Evolutionary conservation across 768 basidiomycete species (phyloP), one percentile per base, ranked within the genome.

Genomic region (Lentinula aciculospora): DNA sequence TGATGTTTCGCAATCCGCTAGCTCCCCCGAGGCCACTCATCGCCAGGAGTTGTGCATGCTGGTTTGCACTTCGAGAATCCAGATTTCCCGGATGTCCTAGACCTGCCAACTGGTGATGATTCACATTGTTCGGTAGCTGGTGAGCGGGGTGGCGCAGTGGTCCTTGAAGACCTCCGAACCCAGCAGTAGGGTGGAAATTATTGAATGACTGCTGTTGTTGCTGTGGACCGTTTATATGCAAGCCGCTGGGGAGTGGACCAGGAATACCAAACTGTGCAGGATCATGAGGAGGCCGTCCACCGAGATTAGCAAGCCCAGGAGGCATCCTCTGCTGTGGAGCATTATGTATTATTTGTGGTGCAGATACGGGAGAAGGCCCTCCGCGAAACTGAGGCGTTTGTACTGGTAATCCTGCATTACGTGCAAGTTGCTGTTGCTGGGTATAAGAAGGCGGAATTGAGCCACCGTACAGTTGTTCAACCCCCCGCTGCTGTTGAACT

Each of bases 281-380:
- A 51, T 92, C 90, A 62, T 90, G 89, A 2, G 89, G 89, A 23
- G 89, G 89, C 6, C 90, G 84, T 42, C 82, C 89, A 28, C 90
- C 91, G 19, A 92, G 79, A 64, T 91, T 91, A 12, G 90, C 89
- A 37, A 92, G 74, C 31, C 89, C 90, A 15, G 89, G 89, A 12
- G 90, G 90, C 32, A 92, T 71, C 42, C 88, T 81, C 65, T 87
- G 86, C 57, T 78, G 77, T 39, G 73, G 72, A 13, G 70, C 67
- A 32, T 73, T 73, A 39, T 77, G 72, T 40, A 81, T 66, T 23
- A 78, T 67, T 50, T 75, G 78, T 49, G 72, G 76, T 56, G 72
- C 73, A 5, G 76, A 66, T 53, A 79, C 78, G 3, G 89, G 88
- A 25, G 88, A 89, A 10, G 83, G 83, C 17, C 81, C 86, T 54